phyloP scores from a whole-genome alignment of 2,329 filamentous ascomycete species.

The Penicillium nordicum region DNA sequence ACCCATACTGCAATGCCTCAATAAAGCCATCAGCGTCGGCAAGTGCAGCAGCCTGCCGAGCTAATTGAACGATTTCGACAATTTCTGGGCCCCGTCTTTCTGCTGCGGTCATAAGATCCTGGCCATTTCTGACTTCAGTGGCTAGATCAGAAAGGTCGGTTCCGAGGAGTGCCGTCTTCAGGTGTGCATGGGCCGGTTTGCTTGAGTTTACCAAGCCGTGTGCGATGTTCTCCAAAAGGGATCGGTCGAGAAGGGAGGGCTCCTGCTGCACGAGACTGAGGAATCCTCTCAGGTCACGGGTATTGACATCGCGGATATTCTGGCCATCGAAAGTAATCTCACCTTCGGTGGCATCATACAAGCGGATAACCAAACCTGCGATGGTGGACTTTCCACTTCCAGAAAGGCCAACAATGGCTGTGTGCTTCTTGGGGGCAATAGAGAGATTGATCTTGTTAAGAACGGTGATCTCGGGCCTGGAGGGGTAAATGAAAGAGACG shows the following conservation, averaged over 20 bases:
- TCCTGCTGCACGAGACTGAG: slow-evolving; percentile 26
- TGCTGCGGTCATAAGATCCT: slow-evolving; percentile 47
- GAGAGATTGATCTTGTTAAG: slow-evolving; percentile 26
- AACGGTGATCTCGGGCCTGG: slow-evolving; percentile 29
- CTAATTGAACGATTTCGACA: slow-evolving; percentile 50
- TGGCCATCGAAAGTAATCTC: slow-evolving; percentile 61
- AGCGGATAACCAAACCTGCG: slow-evolving; percentile 55
- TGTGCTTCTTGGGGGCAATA: slow-evolving; percentile 47
- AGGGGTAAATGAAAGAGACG: slow-evolving; percentile 36
- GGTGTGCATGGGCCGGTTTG: slow-evolving; percentile 23
- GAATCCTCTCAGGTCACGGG: slow-evolving; percentile 33
- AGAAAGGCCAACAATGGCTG: slow-evolving; percentile 53
- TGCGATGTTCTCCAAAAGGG: slow-evolving; percentile 33
- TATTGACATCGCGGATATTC: slow-evolving; percentile 56
- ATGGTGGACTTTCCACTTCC: slow-evolving; percentile 64
- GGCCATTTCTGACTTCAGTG: slow-evolving; percentile 45
- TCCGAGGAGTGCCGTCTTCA: slow-evolving; percentile 44
- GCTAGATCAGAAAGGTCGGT: slow-evolving; percentile 49
- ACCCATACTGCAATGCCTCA: slow-evolving; percentile 46
- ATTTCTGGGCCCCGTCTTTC: slow-evolving; percentile 45
- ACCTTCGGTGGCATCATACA: slow-evolving; percentile 65
- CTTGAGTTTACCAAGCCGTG: slow-evolving; percentile 43
- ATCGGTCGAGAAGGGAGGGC: slow-evolving; percentile 21
- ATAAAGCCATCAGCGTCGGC: slow-evolving; percentile 53
- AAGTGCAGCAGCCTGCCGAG: slow-evolving; percentile 46